phyloP scores from a whole-genome alignment of 805 yeast genomes.

The Sungouiozyma intestinalis region DNA sequence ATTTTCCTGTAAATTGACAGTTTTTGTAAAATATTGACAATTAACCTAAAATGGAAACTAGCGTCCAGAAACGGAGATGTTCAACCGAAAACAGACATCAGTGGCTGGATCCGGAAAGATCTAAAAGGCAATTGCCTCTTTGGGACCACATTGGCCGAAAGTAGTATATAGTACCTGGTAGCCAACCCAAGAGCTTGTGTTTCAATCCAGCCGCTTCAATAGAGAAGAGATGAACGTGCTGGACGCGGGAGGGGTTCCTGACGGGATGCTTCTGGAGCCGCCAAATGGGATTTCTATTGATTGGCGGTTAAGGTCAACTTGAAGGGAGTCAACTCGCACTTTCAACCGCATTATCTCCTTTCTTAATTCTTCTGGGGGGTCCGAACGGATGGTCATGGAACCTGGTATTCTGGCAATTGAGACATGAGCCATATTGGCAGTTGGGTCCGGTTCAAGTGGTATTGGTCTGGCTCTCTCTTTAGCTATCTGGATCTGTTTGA shows the following conservation, averaged over 20 bases:
- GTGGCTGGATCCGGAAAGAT: no score
- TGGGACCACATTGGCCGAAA: no score
- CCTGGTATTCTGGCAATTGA: conserved; percentile 1
- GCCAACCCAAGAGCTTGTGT: no score
- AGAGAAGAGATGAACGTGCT: background rate
- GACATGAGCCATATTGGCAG: conserved; percentile 2
- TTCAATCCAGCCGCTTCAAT: background rate
- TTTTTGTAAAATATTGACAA: no score
- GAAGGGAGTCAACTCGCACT: background rate
- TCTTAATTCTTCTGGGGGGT: background rate
- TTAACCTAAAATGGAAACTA: background rate
- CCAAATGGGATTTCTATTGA: background rate
- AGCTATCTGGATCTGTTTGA: background rate
- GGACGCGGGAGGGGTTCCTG: background rate
- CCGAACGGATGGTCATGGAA: background rate
- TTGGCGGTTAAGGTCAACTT: background rate
- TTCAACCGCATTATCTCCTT: background rate
- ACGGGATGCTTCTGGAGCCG: no score
- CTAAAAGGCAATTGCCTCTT: no score
- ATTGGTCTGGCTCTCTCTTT: background rate
- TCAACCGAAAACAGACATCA: no score
- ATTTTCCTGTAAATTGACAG: background rate
- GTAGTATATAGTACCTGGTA: no score
- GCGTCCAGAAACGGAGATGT: no score
- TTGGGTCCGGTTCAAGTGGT: no score